Conservation (phyloP, 257 asterid genomes). For the Petunia axillaris region DNA sequence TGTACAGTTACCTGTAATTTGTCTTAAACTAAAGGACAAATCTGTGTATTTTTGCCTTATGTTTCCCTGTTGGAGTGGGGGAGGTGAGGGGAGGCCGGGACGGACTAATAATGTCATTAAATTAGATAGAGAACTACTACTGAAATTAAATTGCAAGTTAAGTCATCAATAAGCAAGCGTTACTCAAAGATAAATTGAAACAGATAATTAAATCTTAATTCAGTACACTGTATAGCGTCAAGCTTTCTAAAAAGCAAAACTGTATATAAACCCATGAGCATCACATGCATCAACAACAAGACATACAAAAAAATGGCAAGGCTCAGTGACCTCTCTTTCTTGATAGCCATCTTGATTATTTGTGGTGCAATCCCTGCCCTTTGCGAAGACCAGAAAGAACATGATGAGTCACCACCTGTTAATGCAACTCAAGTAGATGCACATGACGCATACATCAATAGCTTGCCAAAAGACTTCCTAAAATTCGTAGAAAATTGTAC, state of each 20-base stretch:
- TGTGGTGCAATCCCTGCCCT: constrained; percentile 20
- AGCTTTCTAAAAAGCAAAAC: background rate
- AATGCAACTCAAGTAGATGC: background rate
- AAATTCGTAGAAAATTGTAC: constrained; percentile 4
- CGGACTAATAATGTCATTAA: no score
- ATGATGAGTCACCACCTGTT: background rate
- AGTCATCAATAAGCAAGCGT: background rate
- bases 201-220: background rate
- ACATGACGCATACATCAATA: constrained; percentile 8
- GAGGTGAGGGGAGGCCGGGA: no score
- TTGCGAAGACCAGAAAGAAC: background rate
- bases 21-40: no score
- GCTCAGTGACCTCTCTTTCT: background rate
- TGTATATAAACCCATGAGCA: background rate
- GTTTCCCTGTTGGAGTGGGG: no score
- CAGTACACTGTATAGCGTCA: background rate
- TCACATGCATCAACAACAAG: background rate
- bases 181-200: background rate
- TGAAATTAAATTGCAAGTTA: background rate
- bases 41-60: no score
- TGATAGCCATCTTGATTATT: background rate
- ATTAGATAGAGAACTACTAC: no score
- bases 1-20: no score
- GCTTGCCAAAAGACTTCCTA: background rate
- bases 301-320: background rate